A percentile compares a stretch with the other conserved stretches of the same genome.
phyloP scores from a whole-genome alignment of 768 basidiomycete genomes.

The Leccinellum luteum region DNA sequence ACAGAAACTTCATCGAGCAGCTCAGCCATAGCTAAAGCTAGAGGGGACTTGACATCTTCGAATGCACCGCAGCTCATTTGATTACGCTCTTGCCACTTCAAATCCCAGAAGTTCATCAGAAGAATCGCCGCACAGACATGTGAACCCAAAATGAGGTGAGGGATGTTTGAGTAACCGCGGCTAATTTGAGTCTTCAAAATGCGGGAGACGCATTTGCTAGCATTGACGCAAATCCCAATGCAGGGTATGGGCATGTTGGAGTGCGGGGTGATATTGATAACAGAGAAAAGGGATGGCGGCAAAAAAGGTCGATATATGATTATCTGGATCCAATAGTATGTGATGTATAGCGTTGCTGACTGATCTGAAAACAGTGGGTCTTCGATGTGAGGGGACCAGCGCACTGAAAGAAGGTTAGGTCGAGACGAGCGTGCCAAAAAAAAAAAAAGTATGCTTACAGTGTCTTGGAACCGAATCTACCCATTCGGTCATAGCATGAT shows the following conservation, averaged over 20 bases:
- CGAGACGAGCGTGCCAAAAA: neutral
- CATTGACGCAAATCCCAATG: constrained; percentile 55
- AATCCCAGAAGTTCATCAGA: constrained; percentile 57
- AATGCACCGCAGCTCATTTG: constrained; percentile 21
- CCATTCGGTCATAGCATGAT: constrained; percentile 72
- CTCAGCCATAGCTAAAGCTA: constrained; percentile 29
- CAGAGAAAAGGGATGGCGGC: constrained; percentile 35
- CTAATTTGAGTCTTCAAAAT: constrained; percentile 54
- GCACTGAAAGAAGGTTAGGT: constrained; percentile 36
- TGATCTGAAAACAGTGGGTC: constrained; percentile 51
- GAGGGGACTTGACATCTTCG: constrained; percentile 32
- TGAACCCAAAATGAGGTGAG: constrained; percentile 43
- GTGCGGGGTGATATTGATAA: constrained; percentile 22
- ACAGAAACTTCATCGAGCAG: constrained; percentile 29
- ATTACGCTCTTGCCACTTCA: constrained; percentile 45
- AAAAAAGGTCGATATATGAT: constrained; percentile 72
- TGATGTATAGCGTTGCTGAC: constrained; percentile 53
- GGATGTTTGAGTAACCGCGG: constrained; percentile 43
- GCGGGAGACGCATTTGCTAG: constrained; percentile 57
- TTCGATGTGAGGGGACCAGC: constrained; percentile 54
- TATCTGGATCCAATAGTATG: constrained; percentile 63
- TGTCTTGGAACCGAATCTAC: constrained; percentile 64
- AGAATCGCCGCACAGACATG: constrained; percentile 53
- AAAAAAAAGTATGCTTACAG: constrained; percentile 39
- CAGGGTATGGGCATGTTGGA: constrained; percentile 45